These are phyloP conservation scores for Cupressus sempervirens DNA, from an alignment of 75 land plant species.

Conservation along the genomic window DNA sequence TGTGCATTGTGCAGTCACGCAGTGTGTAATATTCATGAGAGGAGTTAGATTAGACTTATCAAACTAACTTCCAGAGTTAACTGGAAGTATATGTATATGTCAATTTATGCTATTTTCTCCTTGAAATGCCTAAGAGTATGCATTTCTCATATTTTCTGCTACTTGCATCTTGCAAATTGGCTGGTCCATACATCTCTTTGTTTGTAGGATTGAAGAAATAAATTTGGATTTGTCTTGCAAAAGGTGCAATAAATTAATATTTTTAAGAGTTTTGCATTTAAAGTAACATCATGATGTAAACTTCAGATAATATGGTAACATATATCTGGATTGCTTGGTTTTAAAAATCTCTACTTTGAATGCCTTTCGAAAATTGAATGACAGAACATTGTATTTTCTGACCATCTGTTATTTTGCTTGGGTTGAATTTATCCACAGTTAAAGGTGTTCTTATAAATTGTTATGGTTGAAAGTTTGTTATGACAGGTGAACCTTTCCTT, in stretches of 20 bases:
- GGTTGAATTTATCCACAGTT: background rate
- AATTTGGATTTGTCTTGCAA: background rate
- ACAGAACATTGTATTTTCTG: background rate
- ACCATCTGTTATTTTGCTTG: background rate
- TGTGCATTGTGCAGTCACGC: no score
- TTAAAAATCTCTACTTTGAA: background rate
- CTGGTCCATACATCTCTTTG: background rate
- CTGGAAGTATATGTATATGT: no score
- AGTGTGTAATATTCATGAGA: no score
- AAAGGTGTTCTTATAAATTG: constrained; percentile 6
- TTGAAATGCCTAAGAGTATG: no score
- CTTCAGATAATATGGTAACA: background rate
- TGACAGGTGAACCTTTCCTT: constrained; percentile 71
- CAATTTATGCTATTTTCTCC: no score
- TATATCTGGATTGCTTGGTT: background rate
- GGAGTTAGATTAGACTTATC: no score
- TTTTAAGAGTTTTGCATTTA: background rate
- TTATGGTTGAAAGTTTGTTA: constrained; percentile 57
- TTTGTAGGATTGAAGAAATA: background rate
- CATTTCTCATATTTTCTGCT: no score
- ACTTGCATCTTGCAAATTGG: no score
- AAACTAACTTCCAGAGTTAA: no score
- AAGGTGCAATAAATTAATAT: background rate
- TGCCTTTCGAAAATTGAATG: background rate
- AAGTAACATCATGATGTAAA: background rate